A percentile compares a stretch with the other conserved stretches of the same genome.
Evolutionary conservation across 306 rosid species (phyloP).

Genomic region (Sesbania bispinosa): DNA sequence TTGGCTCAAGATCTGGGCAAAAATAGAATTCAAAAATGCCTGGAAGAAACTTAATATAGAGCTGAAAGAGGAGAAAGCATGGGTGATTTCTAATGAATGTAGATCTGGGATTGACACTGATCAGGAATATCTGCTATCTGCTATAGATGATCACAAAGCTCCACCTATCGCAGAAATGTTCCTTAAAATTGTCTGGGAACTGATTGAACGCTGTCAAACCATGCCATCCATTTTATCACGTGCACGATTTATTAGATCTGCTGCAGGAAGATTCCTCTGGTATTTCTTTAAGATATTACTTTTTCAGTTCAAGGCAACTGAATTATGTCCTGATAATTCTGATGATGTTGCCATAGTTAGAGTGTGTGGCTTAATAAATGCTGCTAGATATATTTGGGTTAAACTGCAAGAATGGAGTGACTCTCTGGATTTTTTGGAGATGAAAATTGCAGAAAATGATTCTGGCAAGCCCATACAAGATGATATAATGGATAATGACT

Average conservation of each 20-base stretch:
- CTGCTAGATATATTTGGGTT: slow-evolving; percentile 54
- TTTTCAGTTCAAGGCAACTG: slow-evolving; percentile 48
- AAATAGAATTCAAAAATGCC: slow-evolving; percentile 67
- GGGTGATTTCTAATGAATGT: slow-evolving; percentile 39
- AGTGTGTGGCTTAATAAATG: slow-evolving; percentile 53
- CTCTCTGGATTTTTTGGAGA: slow-evolving; percentile 60
- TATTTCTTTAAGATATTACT: slow-evolving; percentile 59
- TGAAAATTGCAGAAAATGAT: slow-evolving; percentile 58
- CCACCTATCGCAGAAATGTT: slow-evolving; percentile 54
- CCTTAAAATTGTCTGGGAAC: slow-evolving; percentile 61
- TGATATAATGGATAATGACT: slow-evolving; percentile 18
- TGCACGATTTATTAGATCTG: slow-evolving; percentile 51
- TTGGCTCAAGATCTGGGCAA: slow-evolving; percentile 82
- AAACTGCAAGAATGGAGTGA: slow-evolving; percentile 71
- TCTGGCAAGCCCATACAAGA: slow-evolving; percentile 31
- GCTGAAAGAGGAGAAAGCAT: slow-evolving; percentile 51
- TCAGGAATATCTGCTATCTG: slow-evolving; percentile 33
- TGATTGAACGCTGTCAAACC: slow-evolving; percentile 58
- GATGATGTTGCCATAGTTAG: slow-evolving; percentile 39
- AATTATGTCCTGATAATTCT: slow-evolving; percentile 31
- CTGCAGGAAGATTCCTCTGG: slow-evolving; percentile 69
- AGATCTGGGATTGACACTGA: slow-evolving; percentile 27
- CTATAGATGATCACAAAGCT: slow-evolving; percentile 56
- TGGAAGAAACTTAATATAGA: slow-evolving; percentile 57
- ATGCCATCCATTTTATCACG: slow-evolving; percentile 49